Conservation (phyloP, 148 eudicot genomes). For the Rhododendron kiyosumense region DNA sequence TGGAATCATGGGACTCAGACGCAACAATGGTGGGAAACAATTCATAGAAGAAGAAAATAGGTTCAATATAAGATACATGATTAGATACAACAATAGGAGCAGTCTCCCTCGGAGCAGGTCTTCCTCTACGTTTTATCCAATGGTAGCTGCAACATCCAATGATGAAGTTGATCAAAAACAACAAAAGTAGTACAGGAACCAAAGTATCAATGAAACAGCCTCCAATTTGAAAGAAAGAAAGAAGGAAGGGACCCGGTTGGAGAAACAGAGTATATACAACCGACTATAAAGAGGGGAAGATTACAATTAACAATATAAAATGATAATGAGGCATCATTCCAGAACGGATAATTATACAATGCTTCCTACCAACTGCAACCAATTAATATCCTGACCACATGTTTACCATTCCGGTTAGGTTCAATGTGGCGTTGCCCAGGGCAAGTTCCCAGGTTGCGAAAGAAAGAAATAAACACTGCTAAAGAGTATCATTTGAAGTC, state of each 20-base stretch:
- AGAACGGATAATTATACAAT: not conserved
- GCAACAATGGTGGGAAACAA: constrained; percentile 88
- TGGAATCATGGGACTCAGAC: constrained; percentile 88
- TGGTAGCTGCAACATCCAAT: constrained; percentile 59
- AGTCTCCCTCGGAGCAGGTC: constrained; percentile 75
- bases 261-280: not conserved
- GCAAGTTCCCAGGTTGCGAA: not conserved
- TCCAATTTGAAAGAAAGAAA: not conserved
- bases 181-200: not conserved
- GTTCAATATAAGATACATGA: constrained; percentile 94
- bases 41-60: constrained; percentile 93
- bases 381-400: not conserved
- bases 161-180: not conserved
- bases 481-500: not conserved
- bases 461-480: not conserved
- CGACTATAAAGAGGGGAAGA: not conserved
- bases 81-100: constrained; percentile 95
- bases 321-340: not conserved
- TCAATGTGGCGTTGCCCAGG: not conserved
- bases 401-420: not conserved
- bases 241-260: not conserved
- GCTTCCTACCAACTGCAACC: not conserved
- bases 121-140: constrained; percentile 88
- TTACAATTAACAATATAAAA: not conserved
- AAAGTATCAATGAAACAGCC: not conserved